Conservation (phyloP, 225 moss, liverwort and hornwort genomes). For the Pseudisothecium myosuroides region DNA sequence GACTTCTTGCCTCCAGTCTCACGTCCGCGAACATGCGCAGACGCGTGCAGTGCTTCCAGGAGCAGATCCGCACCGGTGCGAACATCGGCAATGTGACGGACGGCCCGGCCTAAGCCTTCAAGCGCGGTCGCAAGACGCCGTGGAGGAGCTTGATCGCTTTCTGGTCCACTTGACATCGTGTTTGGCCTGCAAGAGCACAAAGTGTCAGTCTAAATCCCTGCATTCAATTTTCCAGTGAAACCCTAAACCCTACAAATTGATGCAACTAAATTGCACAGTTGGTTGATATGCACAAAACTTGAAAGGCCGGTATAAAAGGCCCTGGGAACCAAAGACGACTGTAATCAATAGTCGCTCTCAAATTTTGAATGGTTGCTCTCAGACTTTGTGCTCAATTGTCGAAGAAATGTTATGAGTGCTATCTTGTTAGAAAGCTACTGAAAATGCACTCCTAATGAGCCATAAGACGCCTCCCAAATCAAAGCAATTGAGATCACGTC, state of each 20-base stretch:
- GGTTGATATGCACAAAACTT: neutral
- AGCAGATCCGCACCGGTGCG: slow-evolving; percentile 68
- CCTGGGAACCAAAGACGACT: neutral
- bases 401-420: neutral
- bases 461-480: neutral
- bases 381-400: neutral
- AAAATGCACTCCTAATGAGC: neutral
- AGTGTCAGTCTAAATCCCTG: neutral
- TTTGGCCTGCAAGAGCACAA: neutral
- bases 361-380: neutral
- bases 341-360: neutral
- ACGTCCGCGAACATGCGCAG: slow-evolving; percentile 13
- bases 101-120: slow-evolving; percentile 60
- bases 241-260: neutral
- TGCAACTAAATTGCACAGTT: neutral
- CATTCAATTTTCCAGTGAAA: neutral
- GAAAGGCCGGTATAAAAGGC: neutral
- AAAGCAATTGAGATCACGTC: neutral
- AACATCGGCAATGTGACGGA: slow-evolving; percentile 72
- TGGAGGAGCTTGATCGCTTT: slow-evolving; percentile 61
- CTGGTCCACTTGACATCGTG: slow-evolving; percentile 17
- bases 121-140: slow-evolving; percentile 56
- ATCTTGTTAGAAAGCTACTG: neutral
- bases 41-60: slow-evolving; percentile 55
- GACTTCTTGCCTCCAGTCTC: slow-evolving; percentile 38